Evolutionary conservation across 352 stramenopile genomes (phyloP), one percentile per base, ranked within the genome.

Genomic region (Halophytophthora batemanensis): DNA sequence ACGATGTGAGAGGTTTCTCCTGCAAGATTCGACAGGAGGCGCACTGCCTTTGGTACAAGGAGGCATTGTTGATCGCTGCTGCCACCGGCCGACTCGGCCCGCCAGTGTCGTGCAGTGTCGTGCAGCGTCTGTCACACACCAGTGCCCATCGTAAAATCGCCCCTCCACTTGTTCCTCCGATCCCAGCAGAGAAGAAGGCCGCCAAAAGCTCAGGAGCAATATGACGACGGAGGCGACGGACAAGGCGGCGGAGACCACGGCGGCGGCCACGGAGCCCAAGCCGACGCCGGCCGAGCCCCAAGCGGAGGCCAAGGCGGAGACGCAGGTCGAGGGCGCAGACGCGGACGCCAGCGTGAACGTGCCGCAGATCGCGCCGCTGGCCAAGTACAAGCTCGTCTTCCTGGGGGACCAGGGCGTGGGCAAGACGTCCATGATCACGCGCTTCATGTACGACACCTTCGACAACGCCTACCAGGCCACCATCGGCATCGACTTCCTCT

Each of bases 401-500:
- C 60, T 98, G 23, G 94, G 94, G 29, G 94, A 98, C 66, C 96
- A 99, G 78, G 96, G 93, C 50, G 97, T 99, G 28, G 97, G 97
- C 35, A 99, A 99, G 80, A 99, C 97, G 31, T 98, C 94, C 21
- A 99, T 99, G 69, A 99, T 99, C 72, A 99, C 97, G 49, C 81
- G 97, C 49, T 99, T 99, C 72, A 99, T 99, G 88, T 98, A 98
- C 71, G 93, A 98, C 74, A 98, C 86, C 43, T 98, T 98, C 64
- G 93, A 98, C 76, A 97, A 97, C 64, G 93, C 95, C 59, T 98
- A 98, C 73, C 92, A 98, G 70, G 97, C 97, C 39, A 99, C 97
- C 2, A 99, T 99, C 66, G 97, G 97, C 41, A 99, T 99, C 65
- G 97, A 99, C 69, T 99, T 99, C 53, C 69, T 99, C 18, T 99